Percentiles rank a stretch among this genome's conserved stretches.
Conservation (phyloP, 768 basidiomycete species). For the Lactarius hengduanensis region DNA sequence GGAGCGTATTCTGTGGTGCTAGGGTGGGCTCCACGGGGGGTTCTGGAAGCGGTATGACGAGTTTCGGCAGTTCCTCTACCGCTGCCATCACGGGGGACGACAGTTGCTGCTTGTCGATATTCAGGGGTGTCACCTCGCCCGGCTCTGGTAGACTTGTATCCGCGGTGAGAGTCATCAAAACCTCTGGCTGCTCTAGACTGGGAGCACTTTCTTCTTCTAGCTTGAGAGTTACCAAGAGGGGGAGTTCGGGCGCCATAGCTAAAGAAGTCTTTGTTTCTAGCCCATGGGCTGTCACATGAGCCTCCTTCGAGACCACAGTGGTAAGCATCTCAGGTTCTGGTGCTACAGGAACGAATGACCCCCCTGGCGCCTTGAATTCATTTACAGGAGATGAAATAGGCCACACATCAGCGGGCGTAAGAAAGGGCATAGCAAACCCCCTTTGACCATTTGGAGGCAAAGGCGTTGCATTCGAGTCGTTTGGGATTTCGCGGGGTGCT, state of each 20-base stretch:
- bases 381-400: constrained; percentile 4
- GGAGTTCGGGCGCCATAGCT: neutral
- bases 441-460: constrained; percentile 1
- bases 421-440: neutral
- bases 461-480: constrained; percentile 10
- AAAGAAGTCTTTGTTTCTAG: neutral
- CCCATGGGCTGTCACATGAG: too few species aligned
- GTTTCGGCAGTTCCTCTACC: constrained; percentile 6
- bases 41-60: constrained; percentile 9
- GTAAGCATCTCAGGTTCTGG: neutral
- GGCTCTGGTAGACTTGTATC: neutral
- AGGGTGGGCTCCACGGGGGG: neutral
- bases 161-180: neutral
- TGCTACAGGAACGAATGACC: neutral
- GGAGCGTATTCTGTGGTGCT: neutral
- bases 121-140: neutral
- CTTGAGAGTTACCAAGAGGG: neutral
- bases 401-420: neutral
- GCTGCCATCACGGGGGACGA: neutral
- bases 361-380: neutral
- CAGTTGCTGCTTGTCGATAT: neutral
- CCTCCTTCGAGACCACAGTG: neutral
- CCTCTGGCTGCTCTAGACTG: neutral
- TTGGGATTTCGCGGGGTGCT: neutral
- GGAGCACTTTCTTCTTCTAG: constrained; percentile 7